Percentiles rank a stretch among this genome's conserved stretches.
phyloP scores from a whole-genome alignment of 352 stramenopile genomes.

The Proteromonas lacertae region DNA sequence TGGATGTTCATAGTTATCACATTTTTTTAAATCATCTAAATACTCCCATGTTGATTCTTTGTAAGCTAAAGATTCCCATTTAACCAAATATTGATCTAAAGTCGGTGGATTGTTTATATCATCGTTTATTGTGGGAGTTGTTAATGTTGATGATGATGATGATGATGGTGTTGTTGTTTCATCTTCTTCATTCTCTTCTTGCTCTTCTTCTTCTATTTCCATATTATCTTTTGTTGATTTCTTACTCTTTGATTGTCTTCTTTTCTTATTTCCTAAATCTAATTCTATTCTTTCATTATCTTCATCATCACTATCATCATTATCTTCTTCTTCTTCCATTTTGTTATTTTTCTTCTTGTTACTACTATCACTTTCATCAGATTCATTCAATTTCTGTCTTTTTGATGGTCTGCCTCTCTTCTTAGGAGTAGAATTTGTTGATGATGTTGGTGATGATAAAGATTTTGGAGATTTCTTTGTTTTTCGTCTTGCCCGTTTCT shows the following conservation, averaged over 20 bases:
- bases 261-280: neutral
- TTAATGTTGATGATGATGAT: too few relatives aligned
- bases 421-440: neutral
- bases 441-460: neutral
- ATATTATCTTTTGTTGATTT: neutral
- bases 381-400: too few relatives aligned
- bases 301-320: too few relatives aligned
- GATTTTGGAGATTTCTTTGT: neutral
- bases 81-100: slow-evolving; percentile 27
- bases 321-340: too few relatives aligned
- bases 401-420: neutral
- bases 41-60: slow-evolving; percentile 17
- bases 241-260: neutral
- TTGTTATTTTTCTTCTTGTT: too few relatives aligned
- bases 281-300: too few relatives aligned
- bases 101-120: too few relatives aligned
- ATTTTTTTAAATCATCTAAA: too few relatives aligned
- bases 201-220: neutral
- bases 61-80: slow-evolving; percentile 29
- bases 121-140: too few relatives aligned
- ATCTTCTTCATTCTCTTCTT: slow-evolving; percentile 5
- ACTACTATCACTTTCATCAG: too few relatives aligned
- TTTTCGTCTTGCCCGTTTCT: slow-evolving; percentile 25
- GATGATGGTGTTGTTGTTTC: slow-evolving; percentile 16
- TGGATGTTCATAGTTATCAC: too few relatives aligned